These are phyloP conservation scores for Elsinoe ampelina DNA, from an alignment of 2,329 filamentous ascomycete genomes.

Conservation along the genomic window DNA sequence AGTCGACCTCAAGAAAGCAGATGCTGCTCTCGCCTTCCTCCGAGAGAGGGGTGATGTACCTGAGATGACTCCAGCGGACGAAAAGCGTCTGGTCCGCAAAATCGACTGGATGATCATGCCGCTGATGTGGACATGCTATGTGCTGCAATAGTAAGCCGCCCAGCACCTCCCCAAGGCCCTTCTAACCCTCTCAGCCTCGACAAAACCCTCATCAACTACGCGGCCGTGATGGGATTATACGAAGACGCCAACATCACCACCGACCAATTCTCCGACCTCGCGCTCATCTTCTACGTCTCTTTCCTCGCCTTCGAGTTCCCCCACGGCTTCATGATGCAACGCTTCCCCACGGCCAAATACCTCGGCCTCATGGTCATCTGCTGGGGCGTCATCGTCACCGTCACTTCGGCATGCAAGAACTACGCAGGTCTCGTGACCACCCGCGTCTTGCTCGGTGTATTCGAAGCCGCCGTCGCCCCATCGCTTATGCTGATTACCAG, in stretches of 20 bases:
- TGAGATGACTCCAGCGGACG: constrained; percentile 19
- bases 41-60: constrained; percentile 22
- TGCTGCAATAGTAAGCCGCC: constrained; percentile 26
- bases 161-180: not conserved
- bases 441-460: constrained; percentile 44
- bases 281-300: constrained; percentile 30
- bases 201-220: constrained; percentile 28
- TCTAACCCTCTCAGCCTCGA: not conserved
- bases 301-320: constrained; percentile 33
- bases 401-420: constrained; percentile 42
- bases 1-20: constrained; percentile 23
- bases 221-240: constrained; percentile 34
- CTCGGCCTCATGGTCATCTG: constrained; percentile 35
- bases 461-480: constrained; percentile 47
- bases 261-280: constrained; percentile 30
- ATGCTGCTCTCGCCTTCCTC: constrained; percentile 26
- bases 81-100: constrained; percentile 25
- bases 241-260: constrained; percentile 28
- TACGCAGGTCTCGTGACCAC: constrained; percentile 42
- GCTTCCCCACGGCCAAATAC: constrained; percentile 45
- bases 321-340: constrained; percentile 43
- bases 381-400: constrained; percentile 41
- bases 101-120: constrained; percentile 36
- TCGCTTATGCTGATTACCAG: constrained; percentile 47
- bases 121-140: constrained; percentile 32